A percentile compares a stretch with the other conserved stretches of the same genome.
These are phyloP conservation scores for Elsinoe ampelina DNA, from an alignment of 2,329 filamentous ascomycete species.

Conservation along the genomic window DNA sequence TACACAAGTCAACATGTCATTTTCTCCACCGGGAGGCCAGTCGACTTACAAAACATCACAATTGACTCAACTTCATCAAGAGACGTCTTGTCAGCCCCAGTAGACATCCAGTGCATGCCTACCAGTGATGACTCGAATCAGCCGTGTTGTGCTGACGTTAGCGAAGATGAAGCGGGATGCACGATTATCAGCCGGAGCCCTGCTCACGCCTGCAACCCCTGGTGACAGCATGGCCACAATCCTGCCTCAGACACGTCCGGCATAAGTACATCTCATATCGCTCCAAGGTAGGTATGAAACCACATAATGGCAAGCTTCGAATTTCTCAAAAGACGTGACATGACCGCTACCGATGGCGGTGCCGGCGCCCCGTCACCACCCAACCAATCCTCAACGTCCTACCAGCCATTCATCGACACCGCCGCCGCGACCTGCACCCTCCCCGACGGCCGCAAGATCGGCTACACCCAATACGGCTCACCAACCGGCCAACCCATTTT, in stretches of 20 bases:
- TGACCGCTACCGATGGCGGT: not conserved
- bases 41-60: too few species aligned
- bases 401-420: not conserved
- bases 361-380: not conserved
- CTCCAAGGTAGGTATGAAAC: not conserved
- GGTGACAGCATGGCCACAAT: not conserved
- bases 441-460: not conserved
- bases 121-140: not conserved
- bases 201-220: not conserved
- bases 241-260: not conserved
- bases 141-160: not conserved
- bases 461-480: not conserved
- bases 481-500: constrained; percentile 26
- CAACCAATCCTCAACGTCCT: not conserved
- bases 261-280: not conserved
- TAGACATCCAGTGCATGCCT: not conserved
- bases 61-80: not conserved
- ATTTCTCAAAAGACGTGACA: not conserved
- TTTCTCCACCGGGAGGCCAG: too few species aligned
- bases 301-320: not conserved
- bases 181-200: not conserved
- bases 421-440: not conserved
- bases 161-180: not conserved
- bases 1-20: too few species aligned
- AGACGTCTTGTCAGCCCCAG: not conserved